Evolutionary conservation across 2,329 filamentous ascomycete species (phyloP).

Genomic region (Botrytis deweyae): DNA sequence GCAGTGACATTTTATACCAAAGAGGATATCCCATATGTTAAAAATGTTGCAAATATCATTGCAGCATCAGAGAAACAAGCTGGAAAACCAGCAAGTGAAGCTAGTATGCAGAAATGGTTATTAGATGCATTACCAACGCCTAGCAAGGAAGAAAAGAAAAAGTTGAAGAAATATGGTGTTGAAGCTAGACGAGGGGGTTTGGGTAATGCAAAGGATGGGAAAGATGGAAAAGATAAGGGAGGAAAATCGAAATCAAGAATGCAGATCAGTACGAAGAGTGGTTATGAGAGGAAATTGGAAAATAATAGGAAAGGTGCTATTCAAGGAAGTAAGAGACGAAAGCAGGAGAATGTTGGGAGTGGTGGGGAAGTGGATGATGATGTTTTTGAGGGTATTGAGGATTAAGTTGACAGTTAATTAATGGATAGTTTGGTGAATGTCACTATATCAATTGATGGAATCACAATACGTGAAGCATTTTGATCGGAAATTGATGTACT

Average conservation of each 20-base stretch:
- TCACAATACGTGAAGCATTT: background rate
- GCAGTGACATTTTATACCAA: constrained; percentile 95
- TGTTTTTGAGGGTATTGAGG: constrained; percentile 52
- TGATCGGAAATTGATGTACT: background rate
- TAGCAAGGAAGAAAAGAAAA: constrained; percentile 79
- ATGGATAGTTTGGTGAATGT: background rate
- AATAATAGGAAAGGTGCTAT: constrained; percentile 65
- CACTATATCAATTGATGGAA: background rate
- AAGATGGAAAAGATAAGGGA: constrained; percentile 37
- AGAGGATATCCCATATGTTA: constrained; percentile 87
- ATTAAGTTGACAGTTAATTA: constrained; percentile 32
- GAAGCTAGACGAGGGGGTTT: constrained; percentile 59
- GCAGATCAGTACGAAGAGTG: constrained; percentile 81
- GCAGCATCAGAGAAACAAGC: constrained; percentile 74
- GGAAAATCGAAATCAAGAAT: constrained; percentile 36
- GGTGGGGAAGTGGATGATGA: constrained; percentile 30
- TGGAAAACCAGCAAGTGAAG: constrained; percentile 49
- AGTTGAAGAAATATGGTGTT: constrained; percentile 77
- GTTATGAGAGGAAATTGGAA: constrained; percentile 68
- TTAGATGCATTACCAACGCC: constrained; percentile 82
- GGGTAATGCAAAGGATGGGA: constrained; percentile 44
- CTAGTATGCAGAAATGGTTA: constrained; percentile 78
- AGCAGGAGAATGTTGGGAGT: constrained; percentile 40
- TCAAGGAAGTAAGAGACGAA: constrained; percentile 56
- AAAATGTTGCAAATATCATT: constrained; percentile 91